Evolutionary conservation across 306 rosid genomes (phyloP), one percentile per base, ranked within the genome.

Genomic region (Rosa chinensis): DNA sequence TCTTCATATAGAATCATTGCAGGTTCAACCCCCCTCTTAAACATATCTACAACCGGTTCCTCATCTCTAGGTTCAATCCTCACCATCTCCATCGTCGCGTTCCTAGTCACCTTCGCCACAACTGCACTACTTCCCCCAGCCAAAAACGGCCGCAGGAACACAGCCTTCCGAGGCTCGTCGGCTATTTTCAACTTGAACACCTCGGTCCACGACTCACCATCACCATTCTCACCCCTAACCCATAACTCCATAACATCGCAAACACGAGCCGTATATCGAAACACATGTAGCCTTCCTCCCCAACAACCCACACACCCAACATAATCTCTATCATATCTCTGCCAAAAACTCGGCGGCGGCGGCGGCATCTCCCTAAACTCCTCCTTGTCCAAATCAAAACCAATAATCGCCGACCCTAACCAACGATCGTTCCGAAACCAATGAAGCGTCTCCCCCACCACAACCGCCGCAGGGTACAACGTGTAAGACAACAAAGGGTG

Each of bases 291-390:
- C 28, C 35, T n/a, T 11, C 66, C 66, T 59, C 66, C 66, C 35
- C 10, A 21, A 2, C 37, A n/a, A 59, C 37, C 66, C 6, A 59
- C 66, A n/a, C 66, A 59, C 3, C 23, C 37, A 1, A 59, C 66
- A 59, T 59, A 59, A 59, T n/a, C 66, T 21, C 14, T 10, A n/a
- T 59, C 66, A 59, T 59, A 59, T 10, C 66, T 59, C 66, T 59
- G 35, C 66, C 66, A 35, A 35, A 59, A 59, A 59, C 32, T 23
- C 66, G 32, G 66, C 66, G 66, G 66, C 66, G 66, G 66, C 66
- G 66, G 5, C 66, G 14, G 4, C 37, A 59, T 59, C 35, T 59
- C 37, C 35, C 66, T 21, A 23, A 59, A 59, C 37, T 59, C 14
- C 66, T 59, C 66, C 66, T 9, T 59, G 13, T 21, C 66, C 66